These are phyloP conservation scores for Fonsecaea erecta DNA, from an alignment of 2,329 filamentous ascomycete species.

Conservation along the genomic window DNA sequence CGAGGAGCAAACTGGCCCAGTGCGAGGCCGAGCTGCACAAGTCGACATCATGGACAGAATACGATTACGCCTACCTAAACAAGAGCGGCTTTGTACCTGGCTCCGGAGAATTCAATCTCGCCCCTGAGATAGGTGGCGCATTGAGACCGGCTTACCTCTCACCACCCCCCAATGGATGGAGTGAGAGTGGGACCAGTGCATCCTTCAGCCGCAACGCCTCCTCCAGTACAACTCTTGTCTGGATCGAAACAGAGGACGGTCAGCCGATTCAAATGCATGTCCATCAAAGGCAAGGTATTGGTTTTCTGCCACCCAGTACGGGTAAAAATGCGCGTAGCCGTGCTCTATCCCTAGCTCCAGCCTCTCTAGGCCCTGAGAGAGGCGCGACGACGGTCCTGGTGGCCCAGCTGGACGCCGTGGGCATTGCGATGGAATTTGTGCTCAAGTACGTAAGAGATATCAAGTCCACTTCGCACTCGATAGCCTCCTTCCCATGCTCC, in stretches of 20 bases:
- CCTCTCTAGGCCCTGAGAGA: neutral
- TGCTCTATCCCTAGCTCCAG: neutral
- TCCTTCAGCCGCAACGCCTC: neutral
- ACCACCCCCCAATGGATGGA: neutral
- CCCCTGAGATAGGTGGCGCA: neutral
- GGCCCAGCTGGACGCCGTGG: constrained; percentile 23
- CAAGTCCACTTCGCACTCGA: neutral
- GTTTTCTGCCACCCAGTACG: neutral
- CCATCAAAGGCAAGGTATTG: constrained; percentile 2
- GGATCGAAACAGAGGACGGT: constrained; percentile 17
- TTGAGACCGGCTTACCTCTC: neutral
- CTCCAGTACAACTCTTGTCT: constrained; percentile 11
- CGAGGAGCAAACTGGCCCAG: constrained; percentile 35
- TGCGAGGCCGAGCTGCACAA: constrained; percentile 8
- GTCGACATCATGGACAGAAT: neutral
- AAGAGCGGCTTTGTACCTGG: neutral
- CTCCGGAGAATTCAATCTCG: neutral
- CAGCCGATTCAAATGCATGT: constrained; percentile 21
- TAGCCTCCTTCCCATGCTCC: neutral
- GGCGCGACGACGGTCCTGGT: constrained; percentile 4
- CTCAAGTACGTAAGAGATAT: constrained; percentile 40
- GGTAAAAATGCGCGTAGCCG: neutral
- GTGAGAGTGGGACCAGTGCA: neutral
- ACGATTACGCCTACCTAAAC: neutral
- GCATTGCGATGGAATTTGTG: constrained; percentile 43